phyloP scores from a whole-genome alignment of 2,329 filamentous ascomycete genomes.

The Beauveria asiatica region DNA sequence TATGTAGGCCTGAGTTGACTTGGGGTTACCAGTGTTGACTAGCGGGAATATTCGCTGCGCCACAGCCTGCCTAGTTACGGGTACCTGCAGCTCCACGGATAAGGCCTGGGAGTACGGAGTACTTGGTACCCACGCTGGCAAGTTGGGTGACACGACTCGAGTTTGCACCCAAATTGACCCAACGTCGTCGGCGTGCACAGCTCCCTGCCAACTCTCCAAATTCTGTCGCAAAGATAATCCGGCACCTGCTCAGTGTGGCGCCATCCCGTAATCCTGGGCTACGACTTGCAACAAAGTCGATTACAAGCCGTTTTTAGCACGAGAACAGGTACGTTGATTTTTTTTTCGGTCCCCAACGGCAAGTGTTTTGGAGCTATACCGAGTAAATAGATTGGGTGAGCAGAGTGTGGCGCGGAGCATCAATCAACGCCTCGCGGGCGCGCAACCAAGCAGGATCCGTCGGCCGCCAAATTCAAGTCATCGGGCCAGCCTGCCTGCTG shows the following conservation, averaged over 20 bases:
- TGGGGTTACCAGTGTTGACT: too few relatives aligned
- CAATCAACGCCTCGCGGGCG: not conserved
- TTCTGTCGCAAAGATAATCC: too few relatives aligned
- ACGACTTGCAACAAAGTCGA: not conserved
- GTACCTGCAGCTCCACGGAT: not conserved
- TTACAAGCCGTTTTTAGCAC: not conserved
- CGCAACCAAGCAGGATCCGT: slow-evolving; percentile 3
- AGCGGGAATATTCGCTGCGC: not conserved
- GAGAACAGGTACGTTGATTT: not conserved
- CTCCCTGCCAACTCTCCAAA: not conserved
- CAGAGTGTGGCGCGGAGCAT: slow-evolving; percentile 1
- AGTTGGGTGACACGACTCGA: too few relatives aligned
- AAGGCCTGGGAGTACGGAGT: not conserved
- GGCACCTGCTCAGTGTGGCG: not conserved
- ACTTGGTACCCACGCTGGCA: not conserved
- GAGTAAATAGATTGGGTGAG: not conserved
- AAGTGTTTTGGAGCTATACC: not conserved
- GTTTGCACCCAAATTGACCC: too few relatives aligned
- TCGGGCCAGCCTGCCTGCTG: not conserved
- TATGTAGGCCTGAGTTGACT: too few relatives aligned
- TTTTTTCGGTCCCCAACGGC: not conserved
- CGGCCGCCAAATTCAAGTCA: not conserved
- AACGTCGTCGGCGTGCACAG: too few relatives aligned
- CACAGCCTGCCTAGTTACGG: too few relatives aligned
- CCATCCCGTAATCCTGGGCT: not conserved